Evolutionary conservation across 2,329 filamentous ascomycete species (phyloP).

Genomic region (Thielaviopsis ethacetica): DNA sequence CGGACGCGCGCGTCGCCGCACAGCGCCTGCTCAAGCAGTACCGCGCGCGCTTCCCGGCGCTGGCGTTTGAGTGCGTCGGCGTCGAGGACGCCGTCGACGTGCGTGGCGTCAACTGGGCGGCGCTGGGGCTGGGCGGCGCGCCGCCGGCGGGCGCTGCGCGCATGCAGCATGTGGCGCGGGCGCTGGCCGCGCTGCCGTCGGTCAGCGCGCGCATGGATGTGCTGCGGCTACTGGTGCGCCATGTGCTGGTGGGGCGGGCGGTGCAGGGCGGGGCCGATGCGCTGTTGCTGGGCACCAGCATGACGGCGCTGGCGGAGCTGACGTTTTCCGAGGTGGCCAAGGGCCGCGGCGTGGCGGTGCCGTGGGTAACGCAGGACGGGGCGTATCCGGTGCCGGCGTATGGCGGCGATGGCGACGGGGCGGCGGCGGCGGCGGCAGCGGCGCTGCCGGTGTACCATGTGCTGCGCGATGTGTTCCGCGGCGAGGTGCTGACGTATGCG

Average conservation of each 20-base stretch:
- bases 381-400: constrained; percentile 23
- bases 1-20: constrained; percentile 17
- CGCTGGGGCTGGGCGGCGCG: constrained; percentile 21
- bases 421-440: constrained; percentile 5
- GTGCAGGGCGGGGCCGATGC: constrained; percentile 44
- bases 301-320: constrained; percentile 72
- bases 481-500: constrained; percentile 58
- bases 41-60: constrained; percentile 45
- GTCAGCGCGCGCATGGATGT: constrained; percentile 64
- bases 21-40: constrained; percentile 34
- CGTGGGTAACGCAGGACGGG: constrained; percentile 70
- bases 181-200: constrained; percentile 49
- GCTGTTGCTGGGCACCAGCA: constrained; percentile 71
- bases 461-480: constrained; percentile 67
- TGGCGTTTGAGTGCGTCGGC: constrained; percentile 44
- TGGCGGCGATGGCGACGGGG: constrained; percentile 5
- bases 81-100: constrained; percentile 46
- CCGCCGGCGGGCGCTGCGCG: constrained; percentile 15
- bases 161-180: constrained; percentile 24
- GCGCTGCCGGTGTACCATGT: constrained; percentile 49
- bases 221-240: constrained; percentile 49
- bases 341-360: constrained; percentile 68
- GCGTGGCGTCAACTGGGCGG: constrained; percentile 35
- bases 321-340: constrained; percentile 81
- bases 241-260: constrained; percentile 53